Base-by-base conservation (phyloP, 306 rosid genomes). In the Hylodesmum podocarpum region DNA sequence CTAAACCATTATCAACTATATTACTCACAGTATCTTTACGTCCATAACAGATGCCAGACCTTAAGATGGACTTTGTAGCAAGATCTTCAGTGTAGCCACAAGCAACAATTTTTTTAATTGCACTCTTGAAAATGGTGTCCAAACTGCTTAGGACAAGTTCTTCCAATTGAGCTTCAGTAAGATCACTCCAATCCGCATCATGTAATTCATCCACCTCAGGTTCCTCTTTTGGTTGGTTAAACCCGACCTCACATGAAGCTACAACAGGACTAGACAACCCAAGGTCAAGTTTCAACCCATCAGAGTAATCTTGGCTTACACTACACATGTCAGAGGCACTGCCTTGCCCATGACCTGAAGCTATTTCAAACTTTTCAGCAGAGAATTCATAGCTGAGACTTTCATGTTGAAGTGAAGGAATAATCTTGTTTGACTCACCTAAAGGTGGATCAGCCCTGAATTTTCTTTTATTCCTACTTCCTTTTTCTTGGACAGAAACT, bases 381-480 rank as follows among this genome's bases (percentile, higher is more conserved):
- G 93, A 83, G 64, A 89, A 92, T 78, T 90, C 96, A 81, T 90
- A 90, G 80, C 89, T 78, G 29, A 89, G 41, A 62, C 88, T 88
- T 39, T 89, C 97, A 72, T 75, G 84, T 72, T 79, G 97, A 79
- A 89, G 72, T 15, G 86, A 87, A 70, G 87, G 70, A 40, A 76
- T 49, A 40, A 53, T 78, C 87, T 92, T 89, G 68, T 58, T 88
- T 19, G 82, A 74, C 55, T 89, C 97, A 39, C 86, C 89, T 71
- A 78, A 69, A 21, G 95, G 95, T 14, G 91, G 95, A 88, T 92
- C 98, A n/a, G 96, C 92, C 84, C 97, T 89, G 84, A 87, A 95
- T 75, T 95, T 92, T 86, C 97, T 92, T 89, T 95, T 95, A 81
- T 92, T 95, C 81, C 96, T 84, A 76, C 95, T 91, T 47, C 91